Base-by-base conservation (phyloP, 225 moss, liverwort and hornwort species). In the Pseudisothecium myosuroides region DNA sequence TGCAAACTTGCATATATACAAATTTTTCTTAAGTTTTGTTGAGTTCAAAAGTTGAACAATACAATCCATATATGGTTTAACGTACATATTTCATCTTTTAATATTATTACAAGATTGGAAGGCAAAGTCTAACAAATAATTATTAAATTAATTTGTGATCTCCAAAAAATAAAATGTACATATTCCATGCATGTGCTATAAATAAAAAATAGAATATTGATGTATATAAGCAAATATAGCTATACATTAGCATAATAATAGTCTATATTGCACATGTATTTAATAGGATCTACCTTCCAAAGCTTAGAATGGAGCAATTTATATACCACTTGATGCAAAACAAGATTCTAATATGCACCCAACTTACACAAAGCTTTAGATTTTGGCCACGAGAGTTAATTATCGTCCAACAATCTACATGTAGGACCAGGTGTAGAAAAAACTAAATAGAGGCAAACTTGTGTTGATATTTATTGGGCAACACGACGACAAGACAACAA, bases 41-140 rank as follows among this genome's bases (percentile, higher is more conserved):
- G n/a, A 12, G 12, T 3, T n/a, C 0, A 0, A n/a, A 68, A 68
- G n/a, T 67, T 67, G 21, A 4, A 67, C 21, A 21, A 37, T 0
- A 1, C 6, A 67, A 67, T 37, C 11, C 12, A 17, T 37, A 21
- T 37, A 21, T 6, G 37, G 10, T 37, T 37, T 21, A 37, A n/a
- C 7, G 41, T 71, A 26, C 1, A 7, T 41, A 14, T 41, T 41
- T 71, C 8, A 71, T 41, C 11, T 15, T 41, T 41, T 9, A 8
- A 41, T 9, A 26, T 71, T 71, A 69, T 69, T 39, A 41, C 5
- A 71, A 41, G 24, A 71, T 26, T 15, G 0, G 2, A 71, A 71
- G 41, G 41, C 26, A 5, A 71, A 71, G 8, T 41, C 26, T 26
- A 14, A 71, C 8, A 41, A 71, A 39, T 39, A 71, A 24, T 8